These are phyloP conservation scores for Triticum monococcum DNA, from an alignment of 176 grass and related monocot species.

Conservation along the genomic window DNA sequence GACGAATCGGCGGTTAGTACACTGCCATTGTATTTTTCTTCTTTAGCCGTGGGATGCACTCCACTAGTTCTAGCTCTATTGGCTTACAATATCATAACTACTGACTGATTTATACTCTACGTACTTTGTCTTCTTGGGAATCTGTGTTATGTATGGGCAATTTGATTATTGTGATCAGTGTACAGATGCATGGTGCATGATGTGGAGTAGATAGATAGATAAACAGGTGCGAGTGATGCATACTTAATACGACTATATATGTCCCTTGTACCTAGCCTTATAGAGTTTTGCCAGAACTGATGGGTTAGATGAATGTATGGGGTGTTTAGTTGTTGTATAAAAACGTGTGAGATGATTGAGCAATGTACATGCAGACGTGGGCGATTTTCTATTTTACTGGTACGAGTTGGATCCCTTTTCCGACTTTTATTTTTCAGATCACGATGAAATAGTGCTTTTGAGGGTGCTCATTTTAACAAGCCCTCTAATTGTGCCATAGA, in stretches of 20 bases:
- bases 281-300: background rate
- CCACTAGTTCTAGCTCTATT: background rate
- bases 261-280: background rate
- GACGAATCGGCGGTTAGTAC: background rate
- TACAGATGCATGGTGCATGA: background rate
- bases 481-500: background rate
- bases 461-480: background rate
- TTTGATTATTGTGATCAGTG: background rate
- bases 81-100: background rate
- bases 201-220: constrained; percentile 6
- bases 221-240: background rate
- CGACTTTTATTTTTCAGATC: too few relatives aligned
- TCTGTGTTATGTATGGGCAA: background rate
- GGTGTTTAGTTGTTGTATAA: background rate
- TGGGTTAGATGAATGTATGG: background rate
- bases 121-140: background rate
- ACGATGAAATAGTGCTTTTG: background rate
- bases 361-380: background rate
- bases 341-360: background rate
- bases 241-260: background rate
- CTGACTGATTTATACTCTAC: background rate
- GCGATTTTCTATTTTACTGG: background rate
- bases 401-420: background rate
- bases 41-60: background rate
- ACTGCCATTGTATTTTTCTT: background rate